A percentile compares a stretch with the other conserved stretches of the same genome.
These are phyloP conservation scores for Micractinium sp. DNA, from an alignment of 139 green algal species.

Conservation along the genomic window DNA sequence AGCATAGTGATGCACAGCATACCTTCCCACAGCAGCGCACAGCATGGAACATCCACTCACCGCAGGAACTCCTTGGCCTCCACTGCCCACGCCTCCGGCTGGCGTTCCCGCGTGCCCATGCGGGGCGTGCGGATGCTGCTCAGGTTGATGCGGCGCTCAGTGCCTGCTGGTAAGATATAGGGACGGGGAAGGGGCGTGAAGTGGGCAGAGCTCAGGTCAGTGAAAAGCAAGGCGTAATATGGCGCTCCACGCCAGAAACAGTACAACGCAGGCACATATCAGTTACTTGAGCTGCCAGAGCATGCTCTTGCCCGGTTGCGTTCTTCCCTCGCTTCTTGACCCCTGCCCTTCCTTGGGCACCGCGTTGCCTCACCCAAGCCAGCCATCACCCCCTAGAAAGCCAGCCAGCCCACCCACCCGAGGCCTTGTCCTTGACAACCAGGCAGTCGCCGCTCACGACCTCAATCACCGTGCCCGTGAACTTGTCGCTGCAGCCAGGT, in stretches of 20 bases:
- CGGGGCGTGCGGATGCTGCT: slow-evolving; percentile 87
- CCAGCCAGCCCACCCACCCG: slow-evolving; percentile 10
- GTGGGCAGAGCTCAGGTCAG: no score
- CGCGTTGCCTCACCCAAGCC: slow-evolving; percentile 15
- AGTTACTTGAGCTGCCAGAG: no score
- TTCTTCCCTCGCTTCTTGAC: no score
- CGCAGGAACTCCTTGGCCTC: slow-evolving; percentile 95
- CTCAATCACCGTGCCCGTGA: slow-evolving; percentile 86
- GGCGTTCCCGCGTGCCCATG: slow-evolving; percentile 68
- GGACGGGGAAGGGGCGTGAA: neutral
- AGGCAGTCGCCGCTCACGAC: slow-evolving; percentile 93
- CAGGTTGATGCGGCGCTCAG: slow-evolving; percentile 86
- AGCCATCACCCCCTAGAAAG: neutral
- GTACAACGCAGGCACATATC: no score
- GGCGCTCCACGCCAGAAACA: no score
- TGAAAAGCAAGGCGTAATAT: no score
- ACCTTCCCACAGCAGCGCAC: neutral
- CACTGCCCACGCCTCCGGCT: slow-evolving; percentile 77
- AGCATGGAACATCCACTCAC: slow-evolving; percentile 3
- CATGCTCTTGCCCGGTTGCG: no score
- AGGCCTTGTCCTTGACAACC: slow-evolving; percentile 78
- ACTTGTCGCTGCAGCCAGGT: slow-evolving; percentile 57
- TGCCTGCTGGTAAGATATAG: slow-evolving; percentile 21
- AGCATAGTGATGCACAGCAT: neutral
- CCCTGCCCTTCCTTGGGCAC: neutral